A percentile compares a stretch with the other conserved stretches of the same genome.
These are phyloP conservation scores for Flaveria sonorensis DNA, from an alignment of 129 eudicot genomes.

Conservation along the genomic window DNA sequence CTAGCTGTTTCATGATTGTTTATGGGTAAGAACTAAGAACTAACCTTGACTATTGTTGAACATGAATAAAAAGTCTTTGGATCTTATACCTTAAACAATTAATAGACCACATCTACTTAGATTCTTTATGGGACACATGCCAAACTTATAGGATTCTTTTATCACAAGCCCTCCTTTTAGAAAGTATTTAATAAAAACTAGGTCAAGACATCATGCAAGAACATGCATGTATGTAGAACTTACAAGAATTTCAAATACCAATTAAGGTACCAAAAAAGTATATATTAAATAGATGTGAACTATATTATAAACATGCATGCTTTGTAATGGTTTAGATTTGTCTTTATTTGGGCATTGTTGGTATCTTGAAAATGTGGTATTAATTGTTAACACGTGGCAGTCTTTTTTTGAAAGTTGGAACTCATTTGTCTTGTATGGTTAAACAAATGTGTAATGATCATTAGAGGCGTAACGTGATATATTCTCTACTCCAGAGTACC, in stretches of 20 bases:
- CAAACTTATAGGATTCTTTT: slow-evolving; percentile 31
- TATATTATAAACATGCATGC: slow-evolving; percentile 19
- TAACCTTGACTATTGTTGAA: slow-evolving; percentile 50
- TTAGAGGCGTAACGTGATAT: slow-evolving; percentile 25
- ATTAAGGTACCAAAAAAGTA: slow-evolving; percentile 18
- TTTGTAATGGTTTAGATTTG: slow-evolving; percentile 31
- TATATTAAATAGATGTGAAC: slow-evolving; percentile 19
- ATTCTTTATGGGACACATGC: slow-evolving; percentile 42
- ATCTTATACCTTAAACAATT: slow-evolving; percentile 35
- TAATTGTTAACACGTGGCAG: slow-evolving; percentile 36
- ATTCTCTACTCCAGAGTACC: background rate
- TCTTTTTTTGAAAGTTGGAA: slow-evolving; percentile 21
- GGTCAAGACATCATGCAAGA: slow-evolving; percentile 30
- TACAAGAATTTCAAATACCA: slow-evolving; percentile 20
- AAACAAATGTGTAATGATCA: slow-evolving; percentile 11
- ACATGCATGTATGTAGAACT: slow-evolving; percentile 39
- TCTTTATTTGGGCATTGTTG: slow-evolving; percentile 32
- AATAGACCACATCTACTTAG: slow-evolving; percentile 42
- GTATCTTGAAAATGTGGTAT: slow-evolving; percentile 29
- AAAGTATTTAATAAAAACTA: background rate
- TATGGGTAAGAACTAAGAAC: slow-evolving; percentile 35
- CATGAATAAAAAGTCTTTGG: slow-evolving; percentile 38
- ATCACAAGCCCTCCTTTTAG: slow-evolving; percentile 19
- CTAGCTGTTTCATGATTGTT: slow-evolving; percentile 36
- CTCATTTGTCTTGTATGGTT: slow-evolving; percentile 32